Conservation (phyloP, 1,284 basidiomycete genomes). For the Papiliotrema nemorosa region DNA sequence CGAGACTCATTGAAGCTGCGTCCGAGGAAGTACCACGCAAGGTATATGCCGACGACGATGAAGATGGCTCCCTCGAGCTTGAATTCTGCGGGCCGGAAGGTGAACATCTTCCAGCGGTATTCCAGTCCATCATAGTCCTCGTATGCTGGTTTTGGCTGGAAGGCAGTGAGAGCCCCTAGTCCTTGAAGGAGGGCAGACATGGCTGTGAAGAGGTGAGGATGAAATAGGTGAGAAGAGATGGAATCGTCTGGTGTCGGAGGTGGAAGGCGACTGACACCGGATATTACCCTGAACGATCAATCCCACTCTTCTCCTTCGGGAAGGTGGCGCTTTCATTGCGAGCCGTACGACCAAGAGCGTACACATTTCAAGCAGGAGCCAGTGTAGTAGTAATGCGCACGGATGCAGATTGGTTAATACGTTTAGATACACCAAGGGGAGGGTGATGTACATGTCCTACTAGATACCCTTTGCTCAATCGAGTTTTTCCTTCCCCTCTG, state of each 20-base stretch:
- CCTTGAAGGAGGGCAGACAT: slow-evolving; percentile 46
- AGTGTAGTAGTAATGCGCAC: no score
- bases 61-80: slow-evolving; percentile 62
- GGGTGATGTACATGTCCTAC: no score
- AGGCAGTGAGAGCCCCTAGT: slow-evolving; percentile 47
- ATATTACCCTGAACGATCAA: no score
- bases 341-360: no score
- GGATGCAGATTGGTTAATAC: no score
- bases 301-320: no score
- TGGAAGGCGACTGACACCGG: no score
- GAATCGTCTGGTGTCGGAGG: no score
- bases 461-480: slow-evolving; percentile 1
- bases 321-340: no score
- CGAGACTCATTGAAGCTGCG: slow-evolving; percentile 31
- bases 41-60: slow-evolving; percentile 51
- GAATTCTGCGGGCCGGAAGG: slow-evolving; percentile 77
- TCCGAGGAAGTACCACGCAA: slow-evolving; percentile 40
- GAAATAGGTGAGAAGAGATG: neutral
- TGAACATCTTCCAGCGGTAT: slow-evolving; percentile 67
- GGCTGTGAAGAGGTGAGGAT: neutral
- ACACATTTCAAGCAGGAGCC: no score
- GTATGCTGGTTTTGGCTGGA: slow-evolving; percentile 51
- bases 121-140: slow-evolving; percentile 62
- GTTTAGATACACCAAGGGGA: no score
- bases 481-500: slow-evolving; percentile 19